A percentile compares a stretch with the other conserved stretches of the same genome.
Conservation (phyloP, 352 stramenopile species). For the Globisporangium abappressorium region DNA sequence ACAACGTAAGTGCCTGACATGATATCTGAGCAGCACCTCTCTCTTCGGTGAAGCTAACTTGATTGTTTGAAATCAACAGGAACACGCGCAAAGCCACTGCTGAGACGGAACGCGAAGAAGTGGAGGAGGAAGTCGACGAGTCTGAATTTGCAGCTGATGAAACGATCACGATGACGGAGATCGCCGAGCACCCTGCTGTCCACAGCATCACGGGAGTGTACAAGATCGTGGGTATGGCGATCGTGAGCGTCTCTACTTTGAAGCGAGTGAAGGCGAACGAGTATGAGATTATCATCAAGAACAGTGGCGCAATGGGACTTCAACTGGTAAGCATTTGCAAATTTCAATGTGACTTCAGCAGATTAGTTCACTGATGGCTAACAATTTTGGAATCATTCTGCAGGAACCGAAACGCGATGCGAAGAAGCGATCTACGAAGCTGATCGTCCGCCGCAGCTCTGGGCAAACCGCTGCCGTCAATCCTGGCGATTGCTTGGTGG, state of each 20-base stretch:
- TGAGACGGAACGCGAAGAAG: slow-evolving; percentile 35
- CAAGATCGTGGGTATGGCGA: slow-evolving; percentile 70
- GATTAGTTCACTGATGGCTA: not conserved
- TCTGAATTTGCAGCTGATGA: slow-evolving; percentile 60
- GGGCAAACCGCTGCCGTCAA: slow-evolving; percentile 73
- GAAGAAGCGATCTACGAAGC: slow-evolving; percentile 50
- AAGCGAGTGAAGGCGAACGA: slow-evolving; percentile 76
- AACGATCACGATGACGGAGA: slow-evolving; percentile 59
- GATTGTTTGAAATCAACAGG: not conserved
- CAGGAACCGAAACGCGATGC: slow-evolving; percentile 39
- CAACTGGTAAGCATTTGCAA: slow-evolving; percentile 39
- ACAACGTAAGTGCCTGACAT: slow-evolving; percentile 51
- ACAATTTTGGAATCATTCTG: slow-evolving; percentile 7
- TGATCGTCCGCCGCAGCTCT: slow-evolving; percentile 75
- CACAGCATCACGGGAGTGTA: slow-evolving; percentile 84
- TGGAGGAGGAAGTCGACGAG: slow-evolving; percentile 47
- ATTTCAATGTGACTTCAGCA: not conserved
- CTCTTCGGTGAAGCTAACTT: not conserved
- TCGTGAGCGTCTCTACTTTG: slow-evolving; percentile 76
- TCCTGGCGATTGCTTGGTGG: slow-evolving; percentile 77
- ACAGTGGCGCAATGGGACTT: slow-evolving; percentile 59
- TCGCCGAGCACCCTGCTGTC: slow-evolving; percentile 71
- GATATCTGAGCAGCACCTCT: not conserved
- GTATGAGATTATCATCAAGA: slow-evolving; percentile 72
- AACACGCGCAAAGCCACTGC: slow-evolving; percentile 4